Conservation (phyloP, 106 monocot species). For the Dioscorea dumetorum region DNA sequence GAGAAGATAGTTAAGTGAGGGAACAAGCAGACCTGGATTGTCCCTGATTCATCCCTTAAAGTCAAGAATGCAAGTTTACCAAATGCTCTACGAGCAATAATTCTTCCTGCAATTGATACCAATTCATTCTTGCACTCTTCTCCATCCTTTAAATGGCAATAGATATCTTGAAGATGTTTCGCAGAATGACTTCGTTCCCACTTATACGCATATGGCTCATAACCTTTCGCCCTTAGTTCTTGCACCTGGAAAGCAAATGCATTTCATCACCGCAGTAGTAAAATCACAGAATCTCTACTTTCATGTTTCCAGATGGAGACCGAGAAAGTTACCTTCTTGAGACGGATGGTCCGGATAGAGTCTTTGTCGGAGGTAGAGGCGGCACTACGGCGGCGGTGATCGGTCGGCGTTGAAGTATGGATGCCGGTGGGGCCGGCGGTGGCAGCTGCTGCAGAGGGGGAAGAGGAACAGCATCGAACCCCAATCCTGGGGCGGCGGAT, state of each 20-base stretch:
- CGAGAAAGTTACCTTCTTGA: slow-evolving; percentile 45
- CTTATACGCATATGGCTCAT: slow-evolving; percentile 89
- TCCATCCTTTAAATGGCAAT: slow-evolving; percentile 68
- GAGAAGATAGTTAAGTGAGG: neutral
- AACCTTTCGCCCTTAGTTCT: slow-evolving; percentile 69
- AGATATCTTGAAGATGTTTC: slow-evolving; percentile 58
- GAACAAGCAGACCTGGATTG: slow-evolving; percentile 59
- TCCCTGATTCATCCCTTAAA: slow-evolving; percentile 84
- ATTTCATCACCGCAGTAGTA: neutral
- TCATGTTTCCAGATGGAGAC: neutral
- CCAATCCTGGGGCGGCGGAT: neutral
- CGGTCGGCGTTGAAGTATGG: neutral
- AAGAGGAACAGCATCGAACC: slow-evolving; percentile 32
- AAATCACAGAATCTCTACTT: neutral
- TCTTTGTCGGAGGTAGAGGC: slow-evolving; percentile 63
- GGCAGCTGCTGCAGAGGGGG: slow-evolving; percentile 17
- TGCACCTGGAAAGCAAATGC: slow-evolving; percentile 46
- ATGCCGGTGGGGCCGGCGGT: slow-evolving; percentile 6
- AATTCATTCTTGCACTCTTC: slow-evolving; percentile 64
- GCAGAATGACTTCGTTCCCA: slow-evolving; percentile 87
- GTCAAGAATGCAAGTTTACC: slow-evolving; percentile 97
- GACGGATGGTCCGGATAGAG: slow-evolving; percentile 63
- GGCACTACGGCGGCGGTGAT: slow-evolving; percentile 36
- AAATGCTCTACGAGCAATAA: slow-evolving; percentile 88
- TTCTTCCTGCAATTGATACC: slow-evolving; percentile 85